Evolutionary conservation across 352 stramenopile species (phyloP).

Genomic region (Thraustochytrium sp.): DNA sequence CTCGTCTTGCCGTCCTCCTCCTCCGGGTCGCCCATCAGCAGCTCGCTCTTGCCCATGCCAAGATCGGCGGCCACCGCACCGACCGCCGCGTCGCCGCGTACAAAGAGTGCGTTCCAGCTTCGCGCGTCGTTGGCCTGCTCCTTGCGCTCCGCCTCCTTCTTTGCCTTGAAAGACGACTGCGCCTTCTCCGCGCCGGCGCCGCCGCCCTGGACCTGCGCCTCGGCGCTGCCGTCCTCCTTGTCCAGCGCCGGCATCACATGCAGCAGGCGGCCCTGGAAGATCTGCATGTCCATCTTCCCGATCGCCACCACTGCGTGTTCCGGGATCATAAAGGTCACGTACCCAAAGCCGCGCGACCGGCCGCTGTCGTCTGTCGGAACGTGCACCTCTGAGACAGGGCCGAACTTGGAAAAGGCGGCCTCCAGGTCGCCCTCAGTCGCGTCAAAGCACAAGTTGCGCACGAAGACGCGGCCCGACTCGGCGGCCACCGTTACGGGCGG

Average conservation of each 20-base stretch:
- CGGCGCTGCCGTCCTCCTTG: slow-evolving; percentile 8
- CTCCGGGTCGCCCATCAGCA: background rate
- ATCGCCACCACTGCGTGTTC: slow-evolving; percentile 77
- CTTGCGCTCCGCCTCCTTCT: slow-evolving; percentile 74
- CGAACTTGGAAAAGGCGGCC: slow-evolving; percentile 78
- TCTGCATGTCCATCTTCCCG: slow-evolving; percentile 77
- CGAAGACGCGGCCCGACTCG: slow-evolving; percentile 77
- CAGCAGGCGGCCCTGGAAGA: slow-evolving; percentile 91
- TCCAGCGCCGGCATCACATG: slow-evolving; percentile 79
- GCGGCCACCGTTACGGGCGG: background rate
- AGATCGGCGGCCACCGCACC: slow-evolving; percentile 64
- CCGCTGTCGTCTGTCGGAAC: slow-evolving; percentile 91
- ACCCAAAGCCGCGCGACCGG: slow-evolving; percentile 92
- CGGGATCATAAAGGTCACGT: slow-evolving; percentile 86
- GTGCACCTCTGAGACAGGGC: slow-evolving; percentile 81
- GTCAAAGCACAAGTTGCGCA: slow-evolving; percentile 94
- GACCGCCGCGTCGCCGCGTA: slow-evolving; percentile 76
- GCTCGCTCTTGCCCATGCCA: slow-evolving; percentile 34
- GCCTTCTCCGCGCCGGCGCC: slow-evolving; percentile 61
- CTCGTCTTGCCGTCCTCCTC: slow-evolving; percentile 27
- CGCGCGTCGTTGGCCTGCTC: slow-evolving; percentile 62
- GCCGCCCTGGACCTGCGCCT: background rate
- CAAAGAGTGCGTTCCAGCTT: slow-evolving; percentile 91
- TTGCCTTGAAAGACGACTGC: slow-evolving; percentile 58
- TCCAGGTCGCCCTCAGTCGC: slow-evolving; percentile 90